A percentile compares a stretch with the other conserved stretches of the same genome.
Evolutionary conservation across 202 grass and related monocot species (phyloP).

Genomic region (Cymbopogon flexuosus): DNA sequence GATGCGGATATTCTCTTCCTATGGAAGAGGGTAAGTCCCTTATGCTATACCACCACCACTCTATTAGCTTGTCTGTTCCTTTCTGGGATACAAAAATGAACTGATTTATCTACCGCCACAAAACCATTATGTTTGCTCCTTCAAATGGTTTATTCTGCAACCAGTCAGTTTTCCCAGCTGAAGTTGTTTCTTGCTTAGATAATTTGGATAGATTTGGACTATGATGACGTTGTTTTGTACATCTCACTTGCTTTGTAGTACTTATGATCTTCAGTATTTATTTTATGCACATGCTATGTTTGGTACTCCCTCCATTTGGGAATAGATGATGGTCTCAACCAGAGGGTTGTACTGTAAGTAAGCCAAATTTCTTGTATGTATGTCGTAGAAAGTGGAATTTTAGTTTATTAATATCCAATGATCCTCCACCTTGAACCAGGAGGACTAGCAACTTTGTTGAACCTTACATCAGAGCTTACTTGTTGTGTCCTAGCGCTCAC

Average conservation of each 20-base stretch:
- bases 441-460: not conserved
- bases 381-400: not conserved
- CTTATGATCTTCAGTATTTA: not conserved
- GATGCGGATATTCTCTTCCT: constrained; percentile 84
- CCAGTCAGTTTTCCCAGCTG: not conserved
- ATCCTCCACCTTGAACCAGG: not conserved
- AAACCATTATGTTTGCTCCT: not conserved
- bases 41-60: not conserved
- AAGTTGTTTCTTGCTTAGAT: not conserved
- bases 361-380: not conserved
- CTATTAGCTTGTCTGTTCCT: not conserved
- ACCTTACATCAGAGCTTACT: not conserved
- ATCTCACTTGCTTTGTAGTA: not conserved
- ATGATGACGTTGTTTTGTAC: not conserved
- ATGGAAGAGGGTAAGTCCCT: constrained; percentile 57
- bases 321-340: not conserved
- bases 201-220: not conserved
- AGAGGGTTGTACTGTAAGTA: too few species aligned
- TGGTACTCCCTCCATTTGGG: not conserved
- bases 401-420: not conserved
- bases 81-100: not conserved
- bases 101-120: not conserved
- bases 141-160: not conserved
- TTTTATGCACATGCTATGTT: not conserved
- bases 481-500: not conserved